These are phyloP conservation scores for Cyberlindnera amylophila DNA, from an alignment of 805 yeast species.

Conservation along the genomic window DNA sequence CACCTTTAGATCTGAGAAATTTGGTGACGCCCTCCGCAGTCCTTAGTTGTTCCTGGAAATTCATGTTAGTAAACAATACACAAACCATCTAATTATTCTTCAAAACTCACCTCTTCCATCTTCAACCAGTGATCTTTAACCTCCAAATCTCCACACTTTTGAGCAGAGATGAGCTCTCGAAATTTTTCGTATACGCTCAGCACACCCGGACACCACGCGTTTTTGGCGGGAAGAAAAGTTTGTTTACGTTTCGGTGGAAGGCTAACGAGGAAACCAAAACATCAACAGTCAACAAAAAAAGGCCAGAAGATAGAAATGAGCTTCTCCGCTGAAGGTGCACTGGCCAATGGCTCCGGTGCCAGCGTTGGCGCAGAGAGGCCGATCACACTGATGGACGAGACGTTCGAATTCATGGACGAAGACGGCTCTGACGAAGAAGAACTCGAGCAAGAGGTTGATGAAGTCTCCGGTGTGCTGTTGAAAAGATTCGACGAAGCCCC, in stretches of 20 bases:
- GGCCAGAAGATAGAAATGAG: slow-evolving; percentile 1
- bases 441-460: slow-evolving; percentile 25
- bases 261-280: not conserved
- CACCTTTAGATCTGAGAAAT: slow-evolving; percentile 51
- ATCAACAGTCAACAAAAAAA: not conserved
- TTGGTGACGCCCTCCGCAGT: slow-evolving; percentile 51
- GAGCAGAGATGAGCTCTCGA: slow-evolving; percentile 18
- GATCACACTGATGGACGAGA: slow-evolving; percentile 20
- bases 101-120: not conserved
- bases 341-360: no score
- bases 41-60: slow-evolving; percentile 7
- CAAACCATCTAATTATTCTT: not conserved
- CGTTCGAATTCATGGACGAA: slow-evolving; percentile 21
- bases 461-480: slow-evolving; percentile 26
- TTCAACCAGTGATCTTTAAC: not conserved
- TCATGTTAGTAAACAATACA: slow-evolving; percentile 4
- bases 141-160: not conserved
- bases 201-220: not conserved
- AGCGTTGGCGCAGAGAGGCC: slow-evolving; percentile 1
- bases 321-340: not conserved
- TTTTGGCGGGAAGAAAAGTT: slow-evolving; percentile 5
- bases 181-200: slow-evolving; percentile 8
- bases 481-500: slow-evolving; percentile 34
- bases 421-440: slow-evolving; percentile 22
- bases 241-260: slow-evolving; percentile 13